Conservation (phyloP, 1,284 basidiomycete species). For the Cryptococcus floricola region DNA sequence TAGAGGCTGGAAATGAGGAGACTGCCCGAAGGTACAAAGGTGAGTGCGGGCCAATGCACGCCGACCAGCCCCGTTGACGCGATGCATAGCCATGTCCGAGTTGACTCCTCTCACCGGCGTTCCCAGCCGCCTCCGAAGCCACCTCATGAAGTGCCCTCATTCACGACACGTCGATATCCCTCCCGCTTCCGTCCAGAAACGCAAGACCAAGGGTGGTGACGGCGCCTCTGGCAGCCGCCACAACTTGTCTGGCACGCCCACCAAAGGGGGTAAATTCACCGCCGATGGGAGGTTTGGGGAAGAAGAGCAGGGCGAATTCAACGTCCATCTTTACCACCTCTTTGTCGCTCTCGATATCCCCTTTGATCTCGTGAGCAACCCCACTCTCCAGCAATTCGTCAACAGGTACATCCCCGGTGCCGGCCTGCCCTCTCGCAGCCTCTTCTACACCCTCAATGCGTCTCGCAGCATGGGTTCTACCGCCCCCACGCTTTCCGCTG, state of each 20-base stretch:
- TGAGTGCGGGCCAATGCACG: not conserved
- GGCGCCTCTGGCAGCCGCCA: not conserved
- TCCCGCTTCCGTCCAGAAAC: not conserved
- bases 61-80: not conserved
- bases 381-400: not conserved
- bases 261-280: not conserved
- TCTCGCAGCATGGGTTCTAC: not conserved
- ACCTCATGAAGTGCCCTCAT: not conserved
- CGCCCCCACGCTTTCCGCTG: not conserved
- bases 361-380: not conserved
- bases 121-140: not conserved
- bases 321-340: slow-evolving; percentile 2
- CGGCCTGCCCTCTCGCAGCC: not conserved
- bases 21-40: slow-evolving; percentile 1
- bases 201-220: not conserved
- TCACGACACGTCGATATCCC: not conserved
- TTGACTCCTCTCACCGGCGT: not conserved
- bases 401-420: not conserved
- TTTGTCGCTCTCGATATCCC: not conserved
- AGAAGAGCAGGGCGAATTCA: slow-evolving; percentile 2
- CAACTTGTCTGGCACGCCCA: not conserved
- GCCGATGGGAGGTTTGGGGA: not conserved
- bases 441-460: slow-evolving; percentile 1
- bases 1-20: slow-evolving; percentile 1
- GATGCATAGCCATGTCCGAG: not conserved